Percentiles rank a stretch among this genome's conserved stretches.
phyloP scores from a whole-genome alignment of 1,139 yeast genomes.

The Yamadazyma trypodendri region DNA sequence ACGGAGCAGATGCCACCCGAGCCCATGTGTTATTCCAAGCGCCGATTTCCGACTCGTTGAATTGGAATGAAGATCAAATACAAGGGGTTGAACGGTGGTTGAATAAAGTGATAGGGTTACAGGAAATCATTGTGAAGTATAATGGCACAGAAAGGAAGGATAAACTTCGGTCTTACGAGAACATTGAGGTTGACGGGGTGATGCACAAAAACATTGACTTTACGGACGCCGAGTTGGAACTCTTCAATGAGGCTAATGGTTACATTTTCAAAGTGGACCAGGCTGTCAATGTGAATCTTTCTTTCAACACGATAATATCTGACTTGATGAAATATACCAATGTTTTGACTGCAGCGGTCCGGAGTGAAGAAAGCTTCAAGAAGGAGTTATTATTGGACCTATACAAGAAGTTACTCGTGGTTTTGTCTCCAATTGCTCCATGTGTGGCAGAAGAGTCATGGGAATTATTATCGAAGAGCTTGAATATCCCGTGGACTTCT shows the following conservation, averaged over 20 bases:
- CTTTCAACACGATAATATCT: constrained; percentile 82
- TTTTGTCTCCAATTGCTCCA: constrained; percentile 78
- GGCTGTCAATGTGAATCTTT: constrained; percentile 57
- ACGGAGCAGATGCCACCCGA: constrained; percentile 93
- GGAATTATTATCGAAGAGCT: constrained; percentile 45
- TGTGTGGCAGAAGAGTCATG: constrained; percentile 81
- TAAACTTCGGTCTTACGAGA: constrained; percentile 6
- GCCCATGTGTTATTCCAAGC: constrained; percentile 95
- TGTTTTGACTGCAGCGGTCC: constrained; percentile 40
- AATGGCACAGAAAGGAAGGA: constrained; percentile 1
- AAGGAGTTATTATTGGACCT: constrained; percentile 36
- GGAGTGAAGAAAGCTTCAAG: constrained; percentile 23
- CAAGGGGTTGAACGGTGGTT: constrained; percentile 89
- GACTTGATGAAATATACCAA: constrained; percentile 87
- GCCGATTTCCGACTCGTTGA: constrained; percentile 75
- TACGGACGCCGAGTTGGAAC: constrained; percentile 45
- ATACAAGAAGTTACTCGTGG: constrained; percentile 51
- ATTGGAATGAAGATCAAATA: constrained; percentile 89
- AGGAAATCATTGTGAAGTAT: constrained; percentile 18
- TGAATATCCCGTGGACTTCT: constrained; percentile 42
- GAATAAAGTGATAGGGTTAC: constrained; percentile 52
- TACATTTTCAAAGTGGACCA: constrained; percentile 50
- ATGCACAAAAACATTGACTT: constrained; percentile 20
- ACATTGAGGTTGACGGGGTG: constrained; percentile 24
- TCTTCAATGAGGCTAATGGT: constrained; percentile 60